phyloP scores from a whole-genome alignment of 2,329 filamentous ascomycete genomes.

The Hymenoscyphus infarciens region DNA sequence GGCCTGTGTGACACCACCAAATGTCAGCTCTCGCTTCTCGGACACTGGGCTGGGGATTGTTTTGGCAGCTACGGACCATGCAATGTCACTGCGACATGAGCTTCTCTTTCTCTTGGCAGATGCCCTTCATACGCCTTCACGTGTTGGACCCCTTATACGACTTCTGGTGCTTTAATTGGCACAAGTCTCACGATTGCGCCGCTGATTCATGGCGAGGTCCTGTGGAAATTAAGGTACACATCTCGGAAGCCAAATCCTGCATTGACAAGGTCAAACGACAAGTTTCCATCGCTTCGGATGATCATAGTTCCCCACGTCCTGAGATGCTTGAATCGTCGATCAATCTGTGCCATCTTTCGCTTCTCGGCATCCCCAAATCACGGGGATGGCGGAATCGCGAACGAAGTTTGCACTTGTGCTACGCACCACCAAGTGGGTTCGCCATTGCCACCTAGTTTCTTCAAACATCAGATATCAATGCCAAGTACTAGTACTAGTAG shows the following conservation, averaged over 20 bases:
- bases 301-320: conserved; percentile 14
- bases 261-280: conserved; percentile 4
- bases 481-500: neutral
- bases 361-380: conserved; percentile 3
- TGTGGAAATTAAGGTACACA: conserved; percentile 21
- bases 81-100: neutral
- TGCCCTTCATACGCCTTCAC: conserved; percentile 5
- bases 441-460: neutral
- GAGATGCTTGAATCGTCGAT: conserved; percentile 17
- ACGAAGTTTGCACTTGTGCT: neutral
- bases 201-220: conserved; percentile 19
- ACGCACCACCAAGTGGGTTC: no score
- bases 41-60: neutral
- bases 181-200: conserved; percentile 12
- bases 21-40: conserved; percentile 9
- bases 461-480: neutral
- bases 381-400: no score
- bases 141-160: conserved; percentile 18
- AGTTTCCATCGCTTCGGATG: conserved; percentile 9
- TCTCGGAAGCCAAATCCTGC: conserved; percentile 14
- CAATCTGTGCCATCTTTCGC: conserved; percentile 10
- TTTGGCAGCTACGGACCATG: neutral
- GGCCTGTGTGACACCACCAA: neutral
- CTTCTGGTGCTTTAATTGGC: neutral
- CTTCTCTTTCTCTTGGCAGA: conserved; percentile 1